phyloP scores from a whole-genome alignment of 352 stramenopile species.

The Pythium dissotocum region DNA sequence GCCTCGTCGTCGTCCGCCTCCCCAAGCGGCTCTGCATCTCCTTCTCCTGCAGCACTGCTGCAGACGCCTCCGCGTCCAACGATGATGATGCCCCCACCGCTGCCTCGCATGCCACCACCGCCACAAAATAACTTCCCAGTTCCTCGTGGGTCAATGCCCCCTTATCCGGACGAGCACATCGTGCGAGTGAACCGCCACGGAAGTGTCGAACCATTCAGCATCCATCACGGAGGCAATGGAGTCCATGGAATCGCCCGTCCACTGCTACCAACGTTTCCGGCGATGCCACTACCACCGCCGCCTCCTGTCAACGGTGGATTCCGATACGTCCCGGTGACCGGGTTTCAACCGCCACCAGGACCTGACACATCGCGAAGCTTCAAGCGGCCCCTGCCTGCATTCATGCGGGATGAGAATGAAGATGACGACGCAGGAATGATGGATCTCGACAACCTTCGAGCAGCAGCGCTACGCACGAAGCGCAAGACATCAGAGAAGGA shows the following conservation, averaged over 20 bases:
- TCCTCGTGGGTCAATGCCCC: conserved; percentile 1
- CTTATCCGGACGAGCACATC: conserved; percentile 59
- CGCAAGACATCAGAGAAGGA: conserved; percentile 14
- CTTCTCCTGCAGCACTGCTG: background rate
- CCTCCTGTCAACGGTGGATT: conserved; percentile 9
- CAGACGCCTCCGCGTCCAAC: conserved; percentile 17
- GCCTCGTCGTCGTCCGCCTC: too few species aligned
- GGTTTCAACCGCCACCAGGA: conserved; percentile 1
- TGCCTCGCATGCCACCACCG: conserved; percentile 9
- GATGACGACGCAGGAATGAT: conserved; percentile 28
- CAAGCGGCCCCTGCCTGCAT: conserved; percentile 11
- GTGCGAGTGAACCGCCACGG: conserved; percentile 74
- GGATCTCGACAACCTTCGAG: conserved; percentile 70
- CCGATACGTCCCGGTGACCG: conserved; percentile 19
- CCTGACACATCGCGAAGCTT: background rate
- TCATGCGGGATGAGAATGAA: conserved; percentile 1
- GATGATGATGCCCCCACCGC: conserved; percentile 9
- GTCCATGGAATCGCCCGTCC: background rate
- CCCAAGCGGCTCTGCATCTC: background rate
- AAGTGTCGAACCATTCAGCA: conserved; percentile 50
- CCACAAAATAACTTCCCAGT: conserved; percentile 3
- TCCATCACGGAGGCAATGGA: background rate
- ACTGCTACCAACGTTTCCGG: conserved; percentile 7
- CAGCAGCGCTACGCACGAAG: conserved; percentile 63
- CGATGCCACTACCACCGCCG: conserved; percentile 5